These are phyloP conservation scores for Viola pubescens DNA, from an alignment of 441 rosid species.

Conservation along the genomic window DNA sequence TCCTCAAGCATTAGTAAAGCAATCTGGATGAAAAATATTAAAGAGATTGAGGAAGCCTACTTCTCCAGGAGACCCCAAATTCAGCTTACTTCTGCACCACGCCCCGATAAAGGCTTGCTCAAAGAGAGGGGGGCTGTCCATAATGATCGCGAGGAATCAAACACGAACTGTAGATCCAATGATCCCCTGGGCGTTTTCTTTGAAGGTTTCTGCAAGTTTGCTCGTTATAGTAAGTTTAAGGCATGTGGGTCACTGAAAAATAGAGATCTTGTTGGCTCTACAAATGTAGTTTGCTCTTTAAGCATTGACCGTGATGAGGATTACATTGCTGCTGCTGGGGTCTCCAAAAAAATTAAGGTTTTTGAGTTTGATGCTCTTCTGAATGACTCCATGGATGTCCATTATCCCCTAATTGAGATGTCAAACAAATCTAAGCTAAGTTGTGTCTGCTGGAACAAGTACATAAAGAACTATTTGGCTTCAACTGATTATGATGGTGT, in stretches of 20 bases:
- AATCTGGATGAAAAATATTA: slow-evolving; percentile 46
- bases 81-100: slow-evolving; percentile 22
- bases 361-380: slow-evolving; percentile 59
- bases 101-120: slow-evolving; percentile 37
- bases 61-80: slow-evolving; percentile 60
- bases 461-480: slow-evolving; percentile 77
- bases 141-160: slow-evolving; percentile 26
- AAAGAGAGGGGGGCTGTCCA: slow-evolving; percentile 28
- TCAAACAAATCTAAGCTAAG: slow-evolving; percentile 65
- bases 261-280: slow-evolving; percentile 53
- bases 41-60: slow-evolving; percentile 61
- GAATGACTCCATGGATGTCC: slow-evolving; percentile 54
- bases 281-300: slow-evolving; percentile 69
- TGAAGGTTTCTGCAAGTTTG: slow-evolving; percentile 67
- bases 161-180: slow-evolving; percentile 24
- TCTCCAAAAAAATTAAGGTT: slow-evolving; percentile 73
- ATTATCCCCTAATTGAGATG: slow-evolving; percentile 80
- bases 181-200: slow-evolving; percentile 64
- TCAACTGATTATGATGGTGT: slow-evolving; percentile 76
- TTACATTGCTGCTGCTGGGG: slow-evolving; percentile 78
- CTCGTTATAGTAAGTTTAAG: slow-evolving; percentile 58
- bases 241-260: slow-evolving; percentile 58
- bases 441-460: slow-evolving; percentile 75
- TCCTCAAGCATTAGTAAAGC: slow-evolving; percentile 31
- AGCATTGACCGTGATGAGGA: slow-evolving; percentile 78